Percentiles rank a stretch among this genome's conserved stretches.
Evolutionary conservation across 2,329 filamentous ascomycete genomes (phyloP).

Genomic region (Penicillium sp.): DNA sequence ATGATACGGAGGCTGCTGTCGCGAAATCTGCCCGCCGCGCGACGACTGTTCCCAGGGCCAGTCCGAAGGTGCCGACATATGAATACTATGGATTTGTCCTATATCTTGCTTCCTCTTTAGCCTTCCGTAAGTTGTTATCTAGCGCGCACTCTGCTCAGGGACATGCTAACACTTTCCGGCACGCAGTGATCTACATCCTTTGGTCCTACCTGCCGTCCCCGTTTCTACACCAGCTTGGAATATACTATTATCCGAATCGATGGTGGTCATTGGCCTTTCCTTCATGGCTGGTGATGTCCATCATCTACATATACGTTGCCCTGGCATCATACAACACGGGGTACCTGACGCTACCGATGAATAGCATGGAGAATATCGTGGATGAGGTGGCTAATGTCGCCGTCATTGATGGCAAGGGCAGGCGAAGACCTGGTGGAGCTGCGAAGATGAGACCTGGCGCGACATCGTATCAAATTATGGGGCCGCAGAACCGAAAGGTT

Average conservation of each 20-base stretch:
- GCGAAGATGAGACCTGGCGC: slow-evolving; percentile 38
- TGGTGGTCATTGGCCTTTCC: slow-evolving; percentile 97
- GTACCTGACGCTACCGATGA: slow-evolving; percentile 72
- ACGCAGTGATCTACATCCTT: slow-evolving; percentile 52
- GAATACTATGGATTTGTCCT: slow-evolving; percentile 98
- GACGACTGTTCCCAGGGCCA: slow-evolving; percentile 66
- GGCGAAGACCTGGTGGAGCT: slow-evolving; percentile 41
- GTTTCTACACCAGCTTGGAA: slow-evolving; percentile 83
- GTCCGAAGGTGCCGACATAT: slow-evolving; percentile 90
- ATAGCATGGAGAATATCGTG: slow-evolving; percentile 76
- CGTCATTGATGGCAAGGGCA: slow-evolving; percentile 64
- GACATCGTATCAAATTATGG: slow-evolving; percentile 37
- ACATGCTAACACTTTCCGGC: slow-evolving; percentile 7
- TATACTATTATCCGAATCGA: slow-evolving; percentile 91
- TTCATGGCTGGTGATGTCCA: slow-evolving; percentile 74
- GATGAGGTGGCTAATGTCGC: slow-evolving; percentile 83
- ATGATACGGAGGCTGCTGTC: slow-evolving; percentile 53
- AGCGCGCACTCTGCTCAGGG: no score
- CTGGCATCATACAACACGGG: slow-evolving; percentile 84
- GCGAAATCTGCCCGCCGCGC: slow-evolving; percentile 52
- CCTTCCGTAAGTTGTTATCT: slow-evolving; percentile 68
- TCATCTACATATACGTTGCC: slow-evolving; percentile 90
- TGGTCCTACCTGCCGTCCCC: slow-evolving; percentile 91
- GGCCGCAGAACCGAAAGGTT: slow-evolving; percentile 36
- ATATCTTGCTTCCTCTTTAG: slow-evolving; percentile 76